A percentile compares a stretch with the other conserved stretches of the same genome.
phyloP scores from a whole-genome alignment of 2,329 filamentous ascomycete species.

The Colletotrichum tabaci region DNA sequence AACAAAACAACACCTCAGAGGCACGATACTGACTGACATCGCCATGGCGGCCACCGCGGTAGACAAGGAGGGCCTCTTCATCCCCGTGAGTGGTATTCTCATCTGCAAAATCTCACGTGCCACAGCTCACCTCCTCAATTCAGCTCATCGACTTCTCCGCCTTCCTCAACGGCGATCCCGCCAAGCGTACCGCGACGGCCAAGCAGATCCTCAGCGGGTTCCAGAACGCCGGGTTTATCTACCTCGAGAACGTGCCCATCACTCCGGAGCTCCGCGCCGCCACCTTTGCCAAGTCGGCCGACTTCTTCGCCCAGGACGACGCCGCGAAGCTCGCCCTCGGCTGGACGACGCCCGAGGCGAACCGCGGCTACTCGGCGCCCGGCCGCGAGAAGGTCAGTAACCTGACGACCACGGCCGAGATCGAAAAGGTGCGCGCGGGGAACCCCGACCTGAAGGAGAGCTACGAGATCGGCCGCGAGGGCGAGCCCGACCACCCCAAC shows the following conservation, averaged over 20 bases:
- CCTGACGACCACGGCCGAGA: constrained; percentile 66
- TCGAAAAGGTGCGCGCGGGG: constrained; percentile 70
- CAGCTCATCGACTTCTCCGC: constrained; percentile 85
- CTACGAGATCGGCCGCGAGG: constrained; percentile 75
- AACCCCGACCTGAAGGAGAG: constrained; percentile 78
- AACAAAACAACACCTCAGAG: no score
- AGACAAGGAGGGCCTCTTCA: constrained; percentile 66
- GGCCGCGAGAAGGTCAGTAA: constrained; percentile 81
- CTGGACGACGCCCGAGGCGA: constrained; percentile 81
- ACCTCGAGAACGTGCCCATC: constrained; percentile 86
- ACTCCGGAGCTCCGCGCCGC: constrained; percentile 68
- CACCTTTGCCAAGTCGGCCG: constrained; percentile 77
- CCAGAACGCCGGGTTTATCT: constrained; percentile 90
- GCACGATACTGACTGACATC: constrained; percentile 8
- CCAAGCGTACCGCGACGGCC: constrained; percentile 76
- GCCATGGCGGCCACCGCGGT: constrained; percentile 61
- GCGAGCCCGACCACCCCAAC: constrained; percentile 76
- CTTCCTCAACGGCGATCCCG: constrained; percentile 75
- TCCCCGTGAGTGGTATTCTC: constrained; percentile 63
- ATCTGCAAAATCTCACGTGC: constrained; percentile 43
- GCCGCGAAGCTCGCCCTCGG: constrained; percentile 75
- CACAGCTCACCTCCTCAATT: constrained; percentile 32
- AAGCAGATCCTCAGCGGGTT: constrained; percentile 83
- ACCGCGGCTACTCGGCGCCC: constrained; percentile 79
- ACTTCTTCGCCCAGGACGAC: constrained; percentile 77